Conservation (phyloP, 371 early-diverging fungal genomes). For the Rhizopus arrhizus region DNA sequence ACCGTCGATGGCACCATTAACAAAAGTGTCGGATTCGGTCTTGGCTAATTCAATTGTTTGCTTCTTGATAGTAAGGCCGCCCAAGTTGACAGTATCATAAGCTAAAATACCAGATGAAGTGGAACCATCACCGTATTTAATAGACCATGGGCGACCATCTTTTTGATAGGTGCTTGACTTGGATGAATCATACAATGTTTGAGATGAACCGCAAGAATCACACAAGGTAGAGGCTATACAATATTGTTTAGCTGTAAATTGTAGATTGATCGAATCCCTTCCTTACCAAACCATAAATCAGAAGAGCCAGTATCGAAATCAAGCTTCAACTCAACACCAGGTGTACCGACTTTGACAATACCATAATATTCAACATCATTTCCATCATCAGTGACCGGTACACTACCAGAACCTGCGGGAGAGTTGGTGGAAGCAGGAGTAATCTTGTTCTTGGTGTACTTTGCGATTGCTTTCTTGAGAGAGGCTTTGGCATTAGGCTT, state of each 20-base stretch:
- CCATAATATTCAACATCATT: conserved; percentile 68
- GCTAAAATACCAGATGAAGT: conserved; percentile 39
- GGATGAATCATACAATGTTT: conserved; percentile 42
- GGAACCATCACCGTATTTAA: conserved; percentile 55
- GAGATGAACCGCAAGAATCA: conserved; percentile 34
- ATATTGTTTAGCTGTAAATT: not conserved
- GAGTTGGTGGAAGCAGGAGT: not conserved
- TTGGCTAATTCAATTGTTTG: conserved; percentile 35
- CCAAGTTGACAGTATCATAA: conserved; percentile 29
- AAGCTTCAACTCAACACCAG: conserved; percentile 74
- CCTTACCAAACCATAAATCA: conserved; percentile 40
- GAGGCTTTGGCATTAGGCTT: conserved; percentile 23
- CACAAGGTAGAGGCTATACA: conserved; percentile 38
- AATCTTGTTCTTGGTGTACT: conserved; percentile 10
- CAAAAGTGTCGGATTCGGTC: conserved; percentile 16
- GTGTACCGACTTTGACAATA: conserved; percentile 77
- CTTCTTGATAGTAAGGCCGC: conserved; percentile 29
- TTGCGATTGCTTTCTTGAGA: conserved; percentile 20
- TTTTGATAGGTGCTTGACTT: conserved; percentile 48
- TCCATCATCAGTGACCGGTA: conserved; percentile 24
- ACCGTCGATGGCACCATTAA: conserved; percentile 27
- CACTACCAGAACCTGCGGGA: conserved; percentile 6
- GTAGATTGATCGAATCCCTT: no score
- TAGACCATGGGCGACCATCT: conserved; percentile 46
- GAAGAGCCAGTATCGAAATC: conserved; percentile 88